These are phyloP conservation scores for Linum trigynum DNA, from an alignment of 345 rosid genomes.

Conservation along the genomic window DNA sequence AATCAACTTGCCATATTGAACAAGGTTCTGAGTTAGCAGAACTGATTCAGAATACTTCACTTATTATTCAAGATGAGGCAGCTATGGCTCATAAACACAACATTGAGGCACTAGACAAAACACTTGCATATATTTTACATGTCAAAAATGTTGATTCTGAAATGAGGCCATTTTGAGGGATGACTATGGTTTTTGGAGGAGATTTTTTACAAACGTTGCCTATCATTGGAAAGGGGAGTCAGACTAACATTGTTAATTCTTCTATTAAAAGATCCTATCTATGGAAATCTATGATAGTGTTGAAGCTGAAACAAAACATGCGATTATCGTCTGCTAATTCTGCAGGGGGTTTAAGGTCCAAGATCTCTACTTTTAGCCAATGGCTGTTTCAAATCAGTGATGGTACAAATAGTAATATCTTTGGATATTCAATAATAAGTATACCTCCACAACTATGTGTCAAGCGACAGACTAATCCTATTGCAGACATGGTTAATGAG, in stretches of 20 bases:
- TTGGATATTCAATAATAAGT: not conserved
- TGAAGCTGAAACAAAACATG: not conserved
- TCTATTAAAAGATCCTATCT: not conserved
- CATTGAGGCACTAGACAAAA: not conserved
- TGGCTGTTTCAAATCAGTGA: too few species aligned
- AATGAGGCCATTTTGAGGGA: not conserved
- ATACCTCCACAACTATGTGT: not conserved
- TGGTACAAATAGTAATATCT: not conserved
- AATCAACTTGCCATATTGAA: too few species aligned
- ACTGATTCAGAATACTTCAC: not conserved
- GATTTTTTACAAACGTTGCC: not conserved
- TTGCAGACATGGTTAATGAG: not conserved
- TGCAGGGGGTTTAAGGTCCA: too few species aligned
- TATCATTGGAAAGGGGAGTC: not conserved
- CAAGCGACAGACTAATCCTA: not conserved
- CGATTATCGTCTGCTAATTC: not conserved
- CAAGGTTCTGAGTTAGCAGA: too few species aligned
- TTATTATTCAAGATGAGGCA: conserved; percentile 5
- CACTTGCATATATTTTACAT: not conserved
- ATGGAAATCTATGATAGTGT: not conserved
- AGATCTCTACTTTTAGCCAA: too few species aligned
- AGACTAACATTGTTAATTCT: not conserved
- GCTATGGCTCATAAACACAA: not conserved
- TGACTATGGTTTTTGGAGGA: not conserved
- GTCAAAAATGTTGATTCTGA: not conserved